A percentile compares a stretch with the other conserved stretches of the same genome.
Conservation (phyloP, 176 grass and related monocot species). For the Bothriochloa decipiens region DNA sequence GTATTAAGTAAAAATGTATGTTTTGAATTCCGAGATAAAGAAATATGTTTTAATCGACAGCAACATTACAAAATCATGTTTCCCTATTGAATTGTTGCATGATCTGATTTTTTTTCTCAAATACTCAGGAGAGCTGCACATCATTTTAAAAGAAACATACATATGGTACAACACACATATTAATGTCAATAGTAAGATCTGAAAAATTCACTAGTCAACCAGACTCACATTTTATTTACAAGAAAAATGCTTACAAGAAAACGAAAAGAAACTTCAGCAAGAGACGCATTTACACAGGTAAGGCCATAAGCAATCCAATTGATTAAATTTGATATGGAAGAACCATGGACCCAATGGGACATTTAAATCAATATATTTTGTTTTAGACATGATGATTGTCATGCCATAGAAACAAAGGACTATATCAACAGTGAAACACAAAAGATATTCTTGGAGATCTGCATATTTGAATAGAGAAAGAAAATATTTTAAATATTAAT, state of each 20-base stretch:
- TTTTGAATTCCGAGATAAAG: neutral
- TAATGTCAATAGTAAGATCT: neutral
- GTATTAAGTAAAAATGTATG: no score
- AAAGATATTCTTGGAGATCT: neutral
- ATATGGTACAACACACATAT: neutral
- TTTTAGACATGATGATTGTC: neutral
- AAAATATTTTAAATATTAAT: constrained; percentile 17
- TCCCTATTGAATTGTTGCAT: neutral
- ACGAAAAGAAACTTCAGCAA: neutral
- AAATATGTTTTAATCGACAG: neutral
- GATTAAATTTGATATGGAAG: constrained; percentile 17
- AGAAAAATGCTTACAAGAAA: neutral
- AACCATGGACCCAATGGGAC: neutral
- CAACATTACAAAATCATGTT: neutral
- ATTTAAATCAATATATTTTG: neutral
- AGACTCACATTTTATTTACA: neutral
- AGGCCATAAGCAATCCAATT: neutral
- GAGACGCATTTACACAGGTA: neutral
- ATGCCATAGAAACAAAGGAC: neutral
- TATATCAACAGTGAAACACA: neutral
- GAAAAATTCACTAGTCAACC: neutral
- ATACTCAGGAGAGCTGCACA: neutral
- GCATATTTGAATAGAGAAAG: neutral
- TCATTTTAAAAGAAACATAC: no score
- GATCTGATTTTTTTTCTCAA: neutral